These are phyloP conservation scores for Grigorovia yakushimaensis DNA, from an alignment of 805 yeast genomes.

Conservation along the genomic window DNA sequence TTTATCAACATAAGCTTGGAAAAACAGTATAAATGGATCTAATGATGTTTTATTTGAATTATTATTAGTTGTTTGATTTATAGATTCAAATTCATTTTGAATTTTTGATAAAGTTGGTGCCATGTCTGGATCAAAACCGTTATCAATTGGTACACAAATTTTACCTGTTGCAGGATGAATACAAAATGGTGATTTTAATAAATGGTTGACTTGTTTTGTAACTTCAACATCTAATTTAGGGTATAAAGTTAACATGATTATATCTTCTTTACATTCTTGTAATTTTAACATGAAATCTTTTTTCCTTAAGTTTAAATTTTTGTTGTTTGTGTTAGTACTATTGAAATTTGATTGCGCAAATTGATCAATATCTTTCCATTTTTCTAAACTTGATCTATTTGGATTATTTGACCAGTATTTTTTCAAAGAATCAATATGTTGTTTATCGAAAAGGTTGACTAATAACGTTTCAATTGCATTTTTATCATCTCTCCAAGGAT, in stretches of 20 bases:
- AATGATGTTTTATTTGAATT: slow-evolving; percentile 64
- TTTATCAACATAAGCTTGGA: slow-evolving; percentile 50
- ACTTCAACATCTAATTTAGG: slow-evolving; percentile 93
- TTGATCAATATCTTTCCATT: slow-evolving; percentile 71
- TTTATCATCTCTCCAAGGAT: slow-evolving; percentile 64
- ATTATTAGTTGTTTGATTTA: slow-evolving; percentile 35
- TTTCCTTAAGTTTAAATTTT: slow-evolving; percentile 20
- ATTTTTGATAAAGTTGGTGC: slow-evolving; percentile 69
- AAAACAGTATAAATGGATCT: slow-evolving; percentile 59
- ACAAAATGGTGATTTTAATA: slow-evolving; percentile 93
- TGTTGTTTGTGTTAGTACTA: slow-evolving; percentile 4
- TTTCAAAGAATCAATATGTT: slow-evolving; percentile 42
- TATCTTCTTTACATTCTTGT: slow-evolving; percentile 71
- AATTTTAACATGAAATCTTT: slow-evolving; percentile 33
- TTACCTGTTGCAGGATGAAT: slow-evolving; percentile 94
- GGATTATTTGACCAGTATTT: slow-evolving; percentile 49
- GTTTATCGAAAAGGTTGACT: slow-evolving; percentile 53
- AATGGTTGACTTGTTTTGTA: slow-evolving; percentile 78
- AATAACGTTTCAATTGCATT: slow-evolving; percentile 49
- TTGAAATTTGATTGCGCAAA: slow-evolving; percentile 27
- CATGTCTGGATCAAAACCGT: slow-evolving; percentile 55
- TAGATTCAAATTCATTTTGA: slow-evolving; percentile 49
- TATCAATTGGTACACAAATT: slow-evolving; percentile 73
- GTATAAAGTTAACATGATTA: slow-evolving; percentile 69
- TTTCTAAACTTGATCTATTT: slow-evolving; percentile 44